phyloP scores from a whole-genome alignment of 352 stramenopile genomes.

The Globisporangium cederbergense region DNA sequence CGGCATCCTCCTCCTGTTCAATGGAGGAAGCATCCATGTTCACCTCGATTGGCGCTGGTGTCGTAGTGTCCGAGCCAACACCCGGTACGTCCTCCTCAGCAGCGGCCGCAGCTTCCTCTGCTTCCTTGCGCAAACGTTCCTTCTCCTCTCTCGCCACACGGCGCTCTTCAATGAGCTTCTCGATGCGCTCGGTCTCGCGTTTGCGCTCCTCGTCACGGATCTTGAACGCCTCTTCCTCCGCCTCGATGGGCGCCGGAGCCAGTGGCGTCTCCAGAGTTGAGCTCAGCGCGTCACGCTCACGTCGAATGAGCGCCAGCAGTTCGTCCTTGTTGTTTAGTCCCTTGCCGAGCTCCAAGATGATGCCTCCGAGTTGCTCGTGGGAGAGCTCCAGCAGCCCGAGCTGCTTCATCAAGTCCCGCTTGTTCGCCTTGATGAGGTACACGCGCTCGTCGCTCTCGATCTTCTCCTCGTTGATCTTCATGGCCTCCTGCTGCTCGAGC shows the following conservation, averaged over 20 bases:
- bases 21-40: constrained; percentile 2
- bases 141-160: constrained; percentile 25
- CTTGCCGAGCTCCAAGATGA: constrained; percentile 61
- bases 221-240: constrained; percentile 45
- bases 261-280: constrained; percentile 21
- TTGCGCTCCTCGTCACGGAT: constrained; percentile 46
- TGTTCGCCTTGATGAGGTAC: constrained; percentile 33
- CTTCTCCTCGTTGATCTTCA: constrained; percentile 36
- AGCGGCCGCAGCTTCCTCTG: constrained; percentile 18
- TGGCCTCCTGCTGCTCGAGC: constrained; percentile 39
- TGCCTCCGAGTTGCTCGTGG: constrained; percentile 47
- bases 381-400: constrained; percentile 61
- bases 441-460: constrained; percentile 51
- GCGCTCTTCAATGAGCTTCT: constrained; percentile 52
- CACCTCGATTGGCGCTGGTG: neutral
- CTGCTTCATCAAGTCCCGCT: constrained; percentile 41
- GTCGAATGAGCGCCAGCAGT: constrained; percentile 45
- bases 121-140: constrained; percentile 26
- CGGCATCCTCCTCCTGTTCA: constrained; percentile 31
- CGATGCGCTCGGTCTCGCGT: constrained; percentile 49
- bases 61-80: constrained; percentile 11
- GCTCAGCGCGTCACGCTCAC: constrained; percentile 32
- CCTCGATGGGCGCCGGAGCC: constrained; percentile 43
- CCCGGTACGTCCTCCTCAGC: constrained; percentile 15
- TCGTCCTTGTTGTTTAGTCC: constrained; percentile 45